Percentiles rank a stretch among this genome's conserved stretches.
phyloP scores from a whole-genome alignment of 179 eudicot genomes.

The Patellifolia procumbens region DNA sequence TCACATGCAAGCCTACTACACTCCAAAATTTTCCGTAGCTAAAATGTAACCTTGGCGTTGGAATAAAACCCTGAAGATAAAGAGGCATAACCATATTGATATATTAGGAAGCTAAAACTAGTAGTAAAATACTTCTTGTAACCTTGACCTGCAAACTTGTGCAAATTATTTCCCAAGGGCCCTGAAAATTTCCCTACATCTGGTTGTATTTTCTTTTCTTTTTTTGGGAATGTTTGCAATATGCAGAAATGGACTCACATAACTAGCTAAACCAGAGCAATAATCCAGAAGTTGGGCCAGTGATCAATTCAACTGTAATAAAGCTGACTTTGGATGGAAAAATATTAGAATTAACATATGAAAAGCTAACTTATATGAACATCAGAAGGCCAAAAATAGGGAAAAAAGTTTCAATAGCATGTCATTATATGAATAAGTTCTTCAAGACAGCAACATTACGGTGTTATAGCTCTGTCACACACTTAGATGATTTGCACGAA shows the following conservation, averaged over 20 bases:
- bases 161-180: slow-evolving; percentile 2
- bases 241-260: too few species aligned
- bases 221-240: too few species aligned
- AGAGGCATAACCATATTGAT: slow-evolving; percentile 4
- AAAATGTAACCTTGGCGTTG: not conserved
- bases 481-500: not conserved
- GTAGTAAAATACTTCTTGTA: not conserved
- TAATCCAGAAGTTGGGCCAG: not conserved
- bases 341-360: not conserved
- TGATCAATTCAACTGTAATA: not conserved
- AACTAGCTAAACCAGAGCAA: not conserved
- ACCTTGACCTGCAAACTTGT: not conserved
- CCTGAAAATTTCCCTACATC: not conserved
- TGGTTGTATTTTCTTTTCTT: too few species aligned
- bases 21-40: not conserved
- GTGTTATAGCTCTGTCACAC: not conserved
- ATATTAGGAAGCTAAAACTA: not conserved
- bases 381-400: too few species aligned
- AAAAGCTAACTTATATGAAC: not conserved
- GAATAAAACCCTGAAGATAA: not conserved
- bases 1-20: slow-evolving; percentile 8
- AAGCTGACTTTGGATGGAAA: not conserved
- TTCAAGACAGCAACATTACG: not conserved
- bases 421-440: not conserved
- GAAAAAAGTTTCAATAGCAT: not conserved